Evolutionary conservation across 129 eudicot species (phyloP).

Genomic region (Heracleum sosnowskyi): DNA sequence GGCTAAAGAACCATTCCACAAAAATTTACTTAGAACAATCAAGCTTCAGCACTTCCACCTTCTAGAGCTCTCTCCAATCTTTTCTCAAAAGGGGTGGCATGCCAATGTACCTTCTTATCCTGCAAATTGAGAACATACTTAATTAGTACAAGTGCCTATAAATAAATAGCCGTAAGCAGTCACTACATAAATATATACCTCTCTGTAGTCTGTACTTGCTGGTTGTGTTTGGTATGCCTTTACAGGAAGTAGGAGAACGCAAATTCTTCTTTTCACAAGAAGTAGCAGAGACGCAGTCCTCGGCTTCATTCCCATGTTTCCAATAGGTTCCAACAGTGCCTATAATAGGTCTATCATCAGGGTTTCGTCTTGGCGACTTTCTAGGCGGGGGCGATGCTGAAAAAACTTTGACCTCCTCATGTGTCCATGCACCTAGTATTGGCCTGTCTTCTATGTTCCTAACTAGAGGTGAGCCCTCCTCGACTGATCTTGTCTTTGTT

Average conservation of each 20-base stretch:
- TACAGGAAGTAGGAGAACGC: slow-evolving; percentile 49
- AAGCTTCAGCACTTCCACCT: slow-evolving; percentile 37
- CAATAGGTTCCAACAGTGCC: slow-evolving; percentile 86
- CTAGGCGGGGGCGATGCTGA: slow-evolving; percentile 55
- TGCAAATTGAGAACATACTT: slow-evolving; percentile 30
- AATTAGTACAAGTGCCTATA: slow-evolving; percentile 10
- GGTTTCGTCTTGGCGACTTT: slow-evolving; percentile 76
- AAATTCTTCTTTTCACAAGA: slow-evolving; percentile 39
- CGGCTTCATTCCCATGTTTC: slow-evolving; percentile 33
- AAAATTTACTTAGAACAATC: slow-evolving; percentile 6
- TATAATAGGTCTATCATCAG: slow-evolving; percentile 85
- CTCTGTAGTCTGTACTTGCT: slow-evolving; percentile 98
- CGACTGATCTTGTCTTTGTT: slow-evolving; percentile 24
- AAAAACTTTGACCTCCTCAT: slow-evolving; percentile 63
- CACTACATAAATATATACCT: slow-evolving; percentile 41
- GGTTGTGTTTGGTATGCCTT: slow-evolving; percentile 93
- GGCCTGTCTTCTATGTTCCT: slow-evolving; percentile 70
- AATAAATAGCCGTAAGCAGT: slow-evolving; percentile 5
- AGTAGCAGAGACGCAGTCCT: slow-evolving; percentile 37
- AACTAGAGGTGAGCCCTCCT: slow-evolving; percentile 36
- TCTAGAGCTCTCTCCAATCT: slow-evolving; percentile 83
- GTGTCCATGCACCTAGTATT: slow-evolving; percentile 76
- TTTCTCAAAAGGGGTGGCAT: slow-evolving; percentile 66
- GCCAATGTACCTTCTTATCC: slow-evolving; percentile 92
- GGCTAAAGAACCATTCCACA: slow-evolving; percentile 5